Conservation (phyloP, 106 monocot species). For the Agapanthus africanus region DNA sequence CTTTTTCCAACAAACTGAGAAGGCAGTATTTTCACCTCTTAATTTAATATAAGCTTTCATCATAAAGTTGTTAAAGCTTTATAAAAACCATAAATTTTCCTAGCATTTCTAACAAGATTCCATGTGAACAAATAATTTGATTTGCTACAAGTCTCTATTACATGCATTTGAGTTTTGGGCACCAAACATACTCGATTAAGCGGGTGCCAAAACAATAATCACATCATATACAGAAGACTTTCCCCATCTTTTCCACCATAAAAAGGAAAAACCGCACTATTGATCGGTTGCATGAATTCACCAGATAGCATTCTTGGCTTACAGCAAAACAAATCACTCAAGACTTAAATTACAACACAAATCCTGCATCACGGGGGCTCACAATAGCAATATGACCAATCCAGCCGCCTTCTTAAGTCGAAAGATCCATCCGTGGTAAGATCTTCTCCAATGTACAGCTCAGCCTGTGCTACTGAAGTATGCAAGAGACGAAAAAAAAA, state of each 20-base stretch:
- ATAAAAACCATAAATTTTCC: neutral
- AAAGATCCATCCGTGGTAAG: neutral
- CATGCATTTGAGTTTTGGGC: constrained; percentile 2
- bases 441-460: neutral
- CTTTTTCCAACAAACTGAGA: neutral
- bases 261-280: neutral
- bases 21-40: neutral
- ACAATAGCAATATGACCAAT: no score
- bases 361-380: neutral
- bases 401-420: no score
- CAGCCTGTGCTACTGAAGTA: neutral
- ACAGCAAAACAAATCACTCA: constrained; percentile 1
- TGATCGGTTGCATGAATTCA: neutral
- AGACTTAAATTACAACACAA: constrained; percentile 4
- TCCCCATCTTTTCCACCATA: neutral
- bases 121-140: neutral
- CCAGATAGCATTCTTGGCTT: constrained; percentile 11
- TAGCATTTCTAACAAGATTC: no score
- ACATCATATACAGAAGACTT: constrained; percentile 8
- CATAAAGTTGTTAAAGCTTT: neutral
- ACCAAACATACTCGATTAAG: neutral
- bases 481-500: neutral
- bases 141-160: neutral
- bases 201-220: constrained; percentile 11
- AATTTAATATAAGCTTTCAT: neutral